Base-by-base conservation (phyloP, 352 stramenopile species). In the Globisporangium spinosum region DNA sequence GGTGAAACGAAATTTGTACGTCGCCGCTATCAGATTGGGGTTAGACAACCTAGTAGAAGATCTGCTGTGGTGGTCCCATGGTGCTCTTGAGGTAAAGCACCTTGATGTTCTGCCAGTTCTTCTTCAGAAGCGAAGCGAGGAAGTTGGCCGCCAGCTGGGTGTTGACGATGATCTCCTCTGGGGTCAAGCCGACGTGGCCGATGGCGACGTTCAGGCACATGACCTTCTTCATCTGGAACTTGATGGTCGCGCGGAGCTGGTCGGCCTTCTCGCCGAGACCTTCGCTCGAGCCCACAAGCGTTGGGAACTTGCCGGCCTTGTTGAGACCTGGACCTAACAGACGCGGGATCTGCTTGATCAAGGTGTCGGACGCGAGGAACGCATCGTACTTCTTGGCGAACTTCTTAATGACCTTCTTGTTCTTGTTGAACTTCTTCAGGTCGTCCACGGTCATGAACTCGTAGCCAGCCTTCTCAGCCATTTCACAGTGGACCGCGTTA, bases 211-310 rank as follows among this genome's bases (percentile, higher is more conserved):
- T 99, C 15, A 99, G 80, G 89, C 97, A 99, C 94, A 99, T 98
- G 70, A 99, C 98, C 91, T 99, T 99, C 96, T 99, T 99, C 97
- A 99, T 99, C 91, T 99, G 98, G 91, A 99, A 99, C 93, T 99
- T 99, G 92, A 99, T 99, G 69, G 97, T 99, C 65, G 95, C 93
- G 68, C 98, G 98, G 67, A 99, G 85, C 74, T 96, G 91, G 71
- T 99, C 96, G 64, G 98, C 97, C 94, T 99, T 99, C 67, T 98
- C 96, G 68, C 97, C 93, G 70, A 99, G 94, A 67, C 98, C 95
- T 70, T 99, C 97, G 73, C 82, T 96, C 71, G 82, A 84, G 56
- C 90, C 83, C 66, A 99, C 87, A 43, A 99, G 83, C 55, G 97
- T 99, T 54, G 98, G 98, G 94, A 99, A 99, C 89, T 99, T 99